These are phyloP conservation scores for Proteromonas lacertae DNA, from an alignment of 352 stramenopile species.

Conservation along the genomic window DNA sequence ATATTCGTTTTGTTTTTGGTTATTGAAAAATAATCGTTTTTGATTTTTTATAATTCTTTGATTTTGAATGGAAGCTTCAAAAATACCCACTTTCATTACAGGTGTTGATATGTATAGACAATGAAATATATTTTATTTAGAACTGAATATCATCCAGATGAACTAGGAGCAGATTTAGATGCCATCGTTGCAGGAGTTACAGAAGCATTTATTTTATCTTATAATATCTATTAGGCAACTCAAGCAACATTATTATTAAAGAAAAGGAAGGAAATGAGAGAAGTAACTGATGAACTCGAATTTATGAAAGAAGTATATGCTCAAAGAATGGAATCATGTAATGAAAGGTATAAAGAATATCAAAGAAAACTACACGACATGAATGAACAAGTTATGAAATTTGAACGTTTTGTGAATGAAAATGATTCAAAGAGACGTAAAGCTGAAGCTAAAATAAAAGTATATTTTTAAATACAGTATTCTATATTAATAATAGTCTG, in stretches of 20 bases:
- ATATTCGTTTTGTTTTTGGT: too few relatives aligned
- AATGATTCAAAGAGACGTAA: slow-evolving; percentile 48
- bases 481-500: neutral
- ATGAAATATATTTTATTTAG: too few relatives aligned
- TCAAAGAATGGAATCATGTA: slow-evolving; percentile 39
- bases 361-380: slow-evolving; percentile 46
- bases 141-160: too few relatives aligned
- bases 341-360: slow-evolving; percentile 23
- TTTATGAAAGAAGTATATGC: slow-evolving; percentile 63
- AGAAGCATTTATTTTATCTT: too few relatives aligned
- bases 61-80: too few relatives aligned
- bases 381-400: slow-evolving; percentile 44
- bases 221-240: slow-evolving; percentile 36
- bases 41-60: too few relatives aligned
- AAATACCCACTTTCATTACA: too few relatives aligned
- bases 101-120: too few relatives aligned
- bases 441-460: slow-evolving; percentile 44
- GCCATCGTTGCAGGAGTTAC: too few relatives aligned
- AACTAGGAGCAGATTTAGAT: too few relatives aligned
- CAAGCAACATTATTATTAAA: slow-evolving; percentile 52
- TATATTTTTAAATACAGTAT: slow-evolving; percentile 20
- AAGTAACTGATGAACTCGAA: slow-evolving; percentile 49
- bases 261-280: slow-evolving; percentile 57
- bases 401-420: slow-evolving; percentile 66
- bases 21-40: too few relatives aligned